Evolutionary conservation across 805 yeast genomes (phyloP), one percentile per base, ranked within the genome.

Genomic region (Starmerella floricola): DNA sequence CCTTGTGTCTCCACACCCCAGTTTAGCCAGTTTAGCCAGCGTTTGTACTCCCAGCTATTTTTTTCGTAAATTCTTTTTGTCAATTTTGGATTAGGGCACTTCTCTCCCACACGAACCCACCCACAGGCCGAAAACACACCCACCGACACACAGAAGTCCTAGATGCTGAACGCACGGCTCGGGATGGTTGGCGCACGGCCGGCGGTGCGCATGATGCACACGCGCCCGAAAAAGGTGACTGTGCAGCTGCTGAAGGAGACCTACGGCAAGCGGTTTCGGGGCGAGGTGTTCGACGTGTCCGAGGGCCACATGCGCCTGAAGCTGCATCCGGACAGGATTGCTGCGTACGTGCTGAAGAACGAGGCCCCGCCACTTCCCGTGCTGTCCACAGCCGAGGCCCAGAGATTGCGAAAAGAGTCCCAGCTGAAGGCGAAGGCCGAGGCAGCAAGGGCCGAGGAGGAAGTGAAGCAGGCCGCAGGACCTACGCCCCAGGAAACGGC

Each of bases 261-360:
- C 55, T 73, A 76, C 24, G 70, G 69, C 12, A 61, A 78, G 42
- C 93, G 94, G 17, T 63, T 63, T 18, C 65, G 63, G 46, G 95
- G 95, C 28, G 79, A 86, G 63, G 69, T 86, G 34, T 68, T 79
- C 23, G 65, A 71, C 28, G 95, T 86, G 16, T 70, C 74, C 48
- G 86, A 94, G 24, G 81, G 85, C 18, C 67, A 73, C 48, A 86
- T 86, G 95, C 74, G 88, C 56, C 83, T 82, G 62, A 73, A 64
- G 52, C 69, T 86, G 43, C 84, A 84, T 54, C 73, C 74, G 33
- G 54, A 66, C 46, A 78, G 82, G 54, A 81, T 84, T 34, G 95
- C 95, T 3, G 71, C 74, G 16, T 86, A 84, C 55, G 68, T 84
- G 18, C 57, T 69, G 21, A 32, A 63, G 51, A 54, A 54, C 29